Evolutionary conservation across 768 basidiomycete genomes (phyloP).

Genomic region (Tricholoma matsutake): DNA sequence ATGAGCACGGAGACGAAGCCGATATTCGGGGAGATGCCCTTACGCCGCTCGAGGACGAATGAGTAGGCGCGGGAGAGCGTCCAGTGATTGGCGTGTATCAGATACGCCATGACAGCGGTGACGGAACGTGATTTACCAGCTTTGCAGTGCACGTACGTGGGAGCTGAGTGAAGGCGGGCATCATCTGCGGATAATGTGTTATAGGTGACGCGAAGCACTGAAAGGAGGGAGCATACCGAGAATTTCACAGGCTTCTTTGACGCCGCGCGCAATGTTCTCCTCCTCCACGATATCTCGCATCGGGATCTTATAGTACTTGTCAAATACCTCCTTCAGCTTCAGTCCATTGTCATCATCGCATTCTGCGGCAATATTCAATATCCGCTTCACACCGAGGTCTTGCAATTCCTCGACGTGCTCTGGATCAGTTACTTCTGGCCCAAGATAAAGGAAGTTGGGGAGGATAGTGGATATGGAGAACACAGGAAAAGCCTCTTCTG

Average conservation of each 20-base stretch:
- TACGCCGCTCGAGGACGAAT: constrained; percentile 88
- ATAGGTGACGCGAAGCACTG: neutral
- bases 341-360: constrained; percentile 84
- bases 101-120: constrained; percentile 94
- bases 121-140: constrained; percentile 95
- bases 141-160: constrained; percentile 95
- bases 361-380: constrained; percentile 89
- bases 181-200: constrained; percentile 60
- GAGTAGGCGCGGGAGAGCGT: constrained; percentile 87
- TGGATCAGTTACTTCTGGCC: constrained; percentile 75
- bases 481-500: constrained; percentile 55
- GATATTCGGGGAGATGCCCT: constrained; percentile 95
- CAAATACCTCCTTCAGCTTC: constrained; percentile 64
- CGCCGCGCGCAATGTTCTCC: constrained; percentile 76
- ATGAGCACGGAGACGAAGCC: constrained; percentile 97
- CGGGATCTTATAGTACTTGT: constrained; percentile 81
- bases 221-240: constrained; percentile 56
- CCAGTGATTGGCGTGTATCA: constrained; percentile 98
- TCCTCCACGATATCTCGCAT: constrained; percentile 98
- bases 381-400: constrained; percentile 75
- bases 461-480: constrained; percentile 91
- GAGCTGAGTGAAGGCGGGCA: constrained; percentile 81
- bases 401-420: constrained; percentile 77
- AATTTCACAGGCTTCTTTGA: constrained; percentile 82
- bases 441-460: constrained; percentile 87